Evolutionary conservation across 1,139 yeast genomes (phyloP).

Genomic region (Ogataea hybrid): DNA sequence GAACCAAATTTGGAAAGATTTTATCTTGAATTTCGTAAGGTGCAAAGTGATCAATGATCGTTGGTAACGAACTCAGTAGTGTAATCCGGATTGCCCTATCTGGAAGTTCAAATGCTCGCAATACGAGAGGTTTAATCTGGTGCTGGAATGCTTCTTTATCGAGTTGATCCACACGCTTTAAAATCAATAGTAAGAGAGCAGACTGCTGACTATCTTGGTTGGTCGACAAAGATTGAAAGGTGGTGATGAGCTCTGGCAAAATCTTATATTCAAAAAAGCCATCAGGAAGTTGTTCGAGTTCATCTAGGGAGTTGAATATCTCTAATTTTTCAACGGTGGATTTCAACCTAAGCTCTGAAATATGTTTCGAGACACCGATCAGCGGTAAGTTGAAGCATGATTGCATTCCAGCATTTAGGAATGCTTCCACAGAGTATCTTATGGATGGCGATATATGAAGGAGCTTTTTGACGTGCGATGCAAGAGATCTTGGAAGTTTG

Average conservation of each 20-base stretch:
- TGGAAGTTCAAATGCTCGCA: conserved; percentile 59
- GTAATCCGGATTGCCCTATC: conserved; percentile 78
- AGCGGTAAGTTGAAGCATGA: conserved; percentile 43
- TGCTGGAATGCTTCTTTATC: conserved; percentile 41
- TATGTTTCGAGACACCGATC: conserved; percentile 45
- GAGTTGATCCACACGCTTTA: conserved; percentile 41
- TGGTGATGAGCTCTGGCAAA: conserved; percentile 63
- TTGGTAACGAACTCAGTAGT: conserved; percentile 61
- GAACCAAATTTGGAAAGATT: conserved; percentile 63
- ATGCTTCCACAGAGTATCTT: conserved; percentile 50
- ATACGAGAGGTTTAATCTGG: conserved; percentile 59
- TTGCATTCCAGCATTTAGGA: conserved; percentile 43
- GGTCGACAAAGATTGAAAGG: conserved; percentile 28
- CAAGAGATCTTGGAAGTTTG: conserved; percentile 33
- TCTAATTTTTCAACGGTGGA: conserved; percentile 49
- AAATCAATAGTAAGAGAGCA: conserved; percentile 44
- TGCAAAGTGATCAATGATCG: conserved; percentile 49
- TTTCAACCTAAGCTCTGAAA: conserved; percentile 53
- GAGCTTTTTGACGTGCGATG: conserved; percentile 32
- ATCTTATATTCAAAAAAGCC: conserved; percentile 62
- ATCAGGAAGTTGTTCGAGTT: conserved; percentile 41
- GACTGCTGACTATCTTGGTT: conserved; percentile 32
- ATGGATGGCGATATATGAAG: conserved; percentile 34
- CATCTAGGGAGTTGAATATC: conserved; percentile 47
- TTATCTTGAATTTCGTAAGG: conserved; percentile 66